Evolutionary conservation across 2,329 filamentous ascomycete species (phyloP), one percentile per base, ranked within the genome.

Genomic region (Sarocladiaceae sp.): DNA sequence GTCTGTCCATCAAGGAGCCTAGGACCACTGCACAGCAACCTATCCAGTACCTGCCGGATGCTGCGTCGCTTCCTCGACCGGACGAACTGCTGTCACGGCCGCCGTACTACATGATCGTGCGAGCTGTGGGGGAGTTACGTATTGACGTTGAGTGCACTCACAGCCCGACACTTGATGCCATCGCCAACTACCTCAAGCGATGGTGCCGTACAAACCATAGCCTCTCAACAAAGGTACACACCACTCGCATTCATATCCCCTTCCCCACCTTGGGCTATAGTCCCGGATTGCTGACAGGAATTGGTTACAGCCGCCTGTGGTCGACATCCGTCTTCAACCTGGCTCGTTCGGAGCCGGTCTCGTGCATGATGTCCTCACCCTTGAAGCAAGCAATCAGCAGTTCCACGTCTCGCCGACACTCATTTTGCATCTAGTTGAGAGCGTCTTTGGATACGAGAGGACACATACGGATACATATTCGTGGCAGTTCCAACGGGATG

Each of bases 81-180:
- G 69, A 73, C 39, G 63, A 72, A n/a, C 58, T 76, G 9, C 60
- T 73, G 12, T 57, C 63, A 7, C 63, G 58, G 24, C 68, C 72
- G 2, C 73, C 73, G 0, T 76, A 76, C 50, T 62, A 73, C 43
- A 57, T 76, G 5, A 60, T 64, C 12, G 57, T 76, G 4, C 51
- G 58, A 16, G 55, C 58, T 9, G 49, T 52, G 10, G 55, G 57
- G 15, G 51, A 48, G 5, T 48, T 51, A 7, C 53, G 51, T 18
- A 59, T 75, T 9, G 63, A 67, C 39, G 55, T 76, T 10, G 64
- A 73, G 40, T 63, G 66, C 42, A 75, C 69, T 40, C 73, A 77
- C 53, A 65, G 64, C 32, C 63, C 64, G 4, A 70, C 67, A 0
- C 53, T 75, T 21, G 58, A 68, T 43, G 55, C 74, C 13, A 51